Evolutionary conservation across 2,329 filamentous ascomycete species (phyloP).

Genomic region (Hyphodiscus sp.): DNA sequence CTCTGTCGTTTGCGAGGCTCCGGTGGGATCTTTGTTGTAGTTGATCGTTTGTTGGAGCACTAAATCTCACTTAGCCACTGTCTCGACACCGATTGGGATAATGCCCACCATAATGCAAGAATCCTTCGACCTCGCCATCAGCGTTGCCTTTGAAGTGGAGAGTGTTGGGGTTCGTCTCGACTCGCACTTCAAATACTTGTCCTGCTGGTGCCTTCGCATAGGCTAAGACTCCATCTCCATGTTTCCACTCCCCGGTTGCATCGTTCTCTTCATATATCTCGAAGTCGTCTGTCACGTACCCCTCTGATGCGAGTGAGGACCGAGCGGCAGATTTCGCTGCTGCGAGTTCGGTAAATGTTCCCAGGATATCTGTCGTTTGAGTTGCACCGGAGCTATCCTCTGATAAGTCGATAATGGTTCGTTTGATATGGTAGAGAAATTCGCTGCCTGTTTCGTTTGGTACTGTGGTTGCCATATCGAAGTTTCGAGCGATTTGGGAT

Average conservation of each 20-base stretch:
- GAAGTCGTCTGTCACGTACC: constrained; percentile 35
- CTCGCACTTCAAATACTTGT: constrained; percentile 33
- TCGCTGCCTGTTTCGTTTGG: constrained; percentile 5
- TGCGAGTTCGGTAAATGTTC: constrained; percentile 32
- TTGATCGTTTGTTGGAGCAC: constrained; percentile 38
- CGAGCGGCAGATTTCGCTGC: constrained; percentile 34
- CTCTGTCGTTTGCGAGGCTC: constrained; percentile 31
- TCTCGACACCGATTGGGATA: background rate
- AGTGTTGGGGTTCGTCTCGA: constrained; percentile 36
- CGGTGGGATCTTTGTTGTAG: constrained; percentile 35
- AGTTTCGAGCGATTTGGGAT: background rate
- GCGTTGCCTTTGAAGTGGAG: constrained; percentile 18
- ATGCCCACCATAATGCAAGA: constrained; percentile 25
- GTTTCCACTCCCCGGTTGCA: constrained; percentile 28
- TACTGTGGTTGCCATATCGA: background rate
- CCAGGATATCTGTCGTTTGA: constrained; percentile 31
- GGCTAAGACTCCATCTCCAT: constrained; percentile 35
- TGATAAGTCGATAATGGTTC: constrained; percentile 16
- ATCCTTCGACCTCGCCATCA: constrained; percentile 17
- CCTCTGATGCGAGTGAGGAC: constrained; percentile 28
- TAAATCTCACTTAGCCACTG: constrained; percentile 26
- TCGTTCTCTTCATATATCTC: constrained; percentile 26
- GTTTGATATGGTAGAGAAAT: constrained; percentile 19
- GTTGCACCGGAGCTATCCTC: constrained; percentile 16
- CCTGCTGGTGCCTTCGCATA: constrained; percentile 33